Base-by-base conservation (phyloP, 768 basidiomycete species). In the Glaciozyma martinii region DNA sequence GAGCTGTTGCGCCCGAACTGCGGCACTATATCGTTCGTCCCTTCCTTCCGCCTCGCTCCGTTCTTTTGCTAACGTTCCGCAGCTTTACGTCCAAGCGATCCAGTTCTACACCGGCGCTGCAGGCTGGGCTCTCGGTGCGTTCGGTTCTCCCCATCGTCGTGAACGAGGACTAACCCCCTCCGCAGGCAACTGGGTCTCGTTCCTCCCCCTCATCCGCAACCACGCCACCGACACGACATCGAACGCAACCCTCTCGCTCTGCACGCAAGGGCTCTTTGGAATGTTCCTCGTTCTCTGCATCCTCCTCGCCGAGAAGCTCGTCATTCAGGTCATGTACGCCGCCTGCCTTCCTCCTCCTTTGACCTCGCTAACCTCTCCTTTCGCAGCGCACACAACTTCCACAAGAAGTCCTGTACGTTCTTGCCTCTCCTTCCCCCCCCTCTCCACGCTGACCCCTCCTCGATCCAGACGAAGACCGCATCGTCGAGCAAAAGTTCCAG, bases 401-500 rank as follows among this genome's bases (percentile, higher is more conserved):
- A 81, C 71, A 77, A 78, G 67, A 69, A 65, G 43, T 73, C 67
- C n/a, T 75, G 55, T 56, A n/a, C 23, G 55, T 23, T 13, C 21
- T 30, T 5, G 21, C 7, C 30, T 37, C 32, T 23, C 23, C 19
- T 27, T 23, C 18, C 12, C 19, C 4, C 1, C 18, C 12, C 19
- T 1, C 1, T 23, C n/a, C 21, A 33, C 25, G 16, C 53, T 54
- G 53, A 54, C 53, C 1, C 19, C 6, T 13, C 53, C 53, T 7
- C 10, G 0, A 18, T n/a, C 7, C 55, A 56, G 55, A 71, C 60
- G 62, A 78, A 83, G 90, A 92, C 69, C 85, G 90, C 50, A 88
- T 92, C 68, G 79, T 82, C 43, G 85, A 86, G 67, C 90, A 92
- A 75, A 90, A 90, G 73, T 84, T 85, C 72, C 86, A 88, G 13